Evolutionary conservation across 2,329 filamentous ascomycete species (phyloP).

Genomic region (Cyclaneusma minus): DNA sequence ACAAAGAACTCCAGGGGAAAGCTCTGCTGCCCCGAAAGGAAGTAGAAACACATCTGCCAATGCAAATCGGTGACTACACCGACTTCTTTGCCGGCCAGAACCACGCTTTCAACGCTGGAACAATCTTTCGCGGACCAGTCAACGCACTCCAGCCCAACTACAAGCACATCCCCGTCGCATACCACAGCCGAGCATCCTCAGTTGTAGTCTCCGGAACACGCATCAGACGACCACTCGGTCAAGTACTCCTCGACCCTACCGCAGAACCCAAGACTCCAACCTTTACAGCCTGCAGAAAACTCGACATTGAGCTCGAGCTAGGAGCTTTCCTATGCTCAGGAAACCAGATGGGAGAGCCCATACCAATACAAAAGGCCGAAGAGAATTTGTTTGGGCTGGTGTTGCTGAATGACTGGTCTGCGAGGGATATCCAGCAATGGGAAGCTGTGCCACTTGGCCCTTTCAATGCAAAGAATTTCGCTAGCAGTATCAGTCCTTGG

Average conservation of each 20-base stretch:
- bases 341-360: conserved; percentile 47
- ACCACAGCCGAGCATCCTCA: conserved; percentile 64
- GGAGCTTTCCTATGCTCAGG: conserved; percentile 56
- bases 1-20: conserved; percentile 36
- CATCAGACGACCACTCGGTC: conserved; percentile 59
- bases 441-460: conserved; percentile 73
- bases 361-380: conserved; percentile 48
- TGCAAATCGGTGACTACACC: conserved; percentile 70
- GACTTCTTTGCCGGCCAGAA: conserved; percentile 74
- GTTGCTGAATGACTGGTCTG: conserved; percentile 78
- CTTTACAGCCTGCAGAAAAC: conserved; percentile 45
- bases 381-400: conserved; percentile 66
- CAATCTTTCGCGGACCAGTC: conserved; percentile 55
- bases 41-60: conserved; percentile 53
- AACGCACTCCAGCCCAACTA: conserved; percentile 73
- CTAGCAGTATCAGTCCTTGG: conserved; percentile 64
- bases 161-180: conserved; percentile 65
- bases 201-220: conserved; percentile 61
- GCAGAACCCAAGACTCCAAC: conserved; percentile 45
- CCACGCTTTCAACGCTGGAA: conserved; percentile 60
- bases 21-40: conserved; percentile 42
- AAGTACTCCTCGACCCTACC: conserved; percentile 50
- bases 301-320: conserved; percentile 72
- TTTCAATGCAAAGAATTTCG: conserved; percentile 76
- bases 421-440: conserved; percentile 69